A percentile compares a stretch with the other conserved stretches of the same genome.
These are phyloP conservation scores for Flaveria ramosissima DNA, from an alignment of 129 eudicot species.

Conservation along the genomic window DNA sequence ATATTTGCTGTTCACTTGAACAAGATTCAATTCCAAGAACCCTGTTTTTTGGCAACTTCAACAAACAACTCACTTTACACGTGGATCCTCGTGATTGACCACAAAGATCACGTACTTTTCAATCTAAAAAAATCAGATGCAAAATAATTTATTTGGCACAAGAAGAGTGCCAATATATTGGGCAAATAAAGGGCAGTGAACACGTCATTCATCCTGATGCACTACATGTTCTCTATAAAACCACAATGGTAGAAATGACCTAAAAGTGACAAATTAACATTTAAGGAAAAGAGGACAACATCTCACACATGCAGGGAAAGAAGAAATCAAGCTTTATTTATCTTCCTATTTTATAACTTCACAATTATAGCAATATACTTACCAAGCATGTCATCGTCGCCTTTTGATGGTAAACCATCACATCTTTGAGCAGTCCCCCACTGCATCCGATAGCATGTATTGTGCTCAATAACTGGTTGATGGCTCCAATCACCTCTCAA, in stretches of 20 bases:
- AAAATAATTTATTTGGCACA: background rate
- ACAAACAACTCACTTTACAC: background rate
- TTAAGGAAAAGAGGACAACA: slow-evolving; percentile 14
- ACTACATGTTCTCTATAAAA: slow-evolving; percentile 2
- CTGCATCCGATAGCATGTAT: slow-evolving; percentile 96
- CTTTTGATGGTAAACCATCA: slow-evolving; percentile 74
- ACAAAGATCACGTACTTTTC: background rate
- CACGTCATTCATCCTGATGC: slow-evolving; percentile 1
- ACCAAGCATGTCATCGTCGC: slow-evolving; percentile 86
- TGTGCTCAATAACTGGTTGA: slow-evolving; percentile 89
- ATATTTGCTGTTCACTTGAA: background rate
- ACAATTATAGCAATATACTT: slow-evolving; percentile 30
- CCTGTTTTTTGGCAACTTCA: slow-evolving; percentile 18
- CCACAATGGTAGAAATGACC: background rate
- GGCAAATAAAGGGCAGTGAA: slow-evolving; percentile 7
- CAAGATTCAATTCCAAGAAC: background rate
- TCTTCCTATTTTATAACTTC: background rate
- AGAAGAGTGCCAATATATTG: background rate
- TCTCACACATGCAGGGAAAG: background rate
- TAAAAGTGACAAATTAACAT: slow-evolving; percentile 11
- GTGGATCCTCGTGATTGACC: background rate
- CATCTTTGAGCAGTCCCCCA: slow-evolving; percentile 96
- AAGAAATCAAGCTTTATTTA: background rate
- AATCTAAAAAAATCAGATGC: background rate
- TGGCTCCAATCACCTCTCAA: slow-evolving; percentile 98